Conservation (phyloP, 2,329 filamentous ascomycete genomes). For the Trichoderma citrinoviride region DNA sequence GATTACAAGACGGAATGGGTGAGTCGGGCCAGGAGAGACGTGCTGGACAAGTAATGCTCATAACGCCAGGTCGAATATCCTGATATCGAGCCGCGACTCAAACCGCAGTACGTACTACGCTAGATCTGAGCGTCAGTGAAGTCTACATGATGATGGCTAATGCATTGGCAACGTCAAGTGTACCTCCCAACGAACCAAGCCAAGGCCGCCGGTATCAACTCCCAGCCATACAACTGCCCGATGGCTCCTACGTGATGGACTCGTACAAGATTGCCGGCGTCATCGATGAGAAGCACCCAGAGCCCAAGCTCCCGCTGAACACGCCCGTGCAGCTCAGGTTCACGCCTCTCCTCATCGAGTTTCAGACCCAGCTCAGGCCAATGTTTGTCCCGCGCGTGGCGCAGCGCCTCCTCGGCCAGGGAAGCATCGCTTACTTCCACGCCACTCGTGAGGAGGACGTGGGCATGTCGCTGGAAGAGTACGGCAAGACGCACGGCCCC, state of each 20-base stretch:
- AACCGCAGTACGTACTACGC: background rate
- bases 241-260: constrained; percentile 9
- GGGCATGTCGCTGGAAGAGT: constrained; percentile 3
- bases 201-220: background rate
- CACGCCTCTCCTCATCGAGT: background rate
- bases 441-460: background rate
- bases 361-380: background rate
- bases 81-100: background rate
- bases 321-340: background rate
- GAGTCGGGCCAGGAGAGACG: background rate
- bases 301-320: background rate
- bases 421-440: background rate
- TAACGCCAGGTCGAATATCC: constrained; percentile 6
- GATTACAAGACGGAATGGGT: constrained; percentile 17
- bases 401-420: background rate
- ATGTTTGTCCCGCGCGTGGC: background rate
- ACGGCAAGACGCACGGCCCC: background rate
- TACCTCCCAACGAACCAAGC: background rate
- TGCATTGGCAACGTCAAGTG: background rate
- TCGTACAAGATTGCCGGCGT: constrained; percentile 12
- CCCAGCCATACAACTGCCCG: constrained; percentile 3
- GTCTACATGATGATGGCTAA: background rate
- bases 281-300: constrained; percentile 4
- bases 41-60: background rate
- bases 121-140: background rate